Conservation (phyloP, 257 asterid species). For the Solanum tarapatanum region DNA sequence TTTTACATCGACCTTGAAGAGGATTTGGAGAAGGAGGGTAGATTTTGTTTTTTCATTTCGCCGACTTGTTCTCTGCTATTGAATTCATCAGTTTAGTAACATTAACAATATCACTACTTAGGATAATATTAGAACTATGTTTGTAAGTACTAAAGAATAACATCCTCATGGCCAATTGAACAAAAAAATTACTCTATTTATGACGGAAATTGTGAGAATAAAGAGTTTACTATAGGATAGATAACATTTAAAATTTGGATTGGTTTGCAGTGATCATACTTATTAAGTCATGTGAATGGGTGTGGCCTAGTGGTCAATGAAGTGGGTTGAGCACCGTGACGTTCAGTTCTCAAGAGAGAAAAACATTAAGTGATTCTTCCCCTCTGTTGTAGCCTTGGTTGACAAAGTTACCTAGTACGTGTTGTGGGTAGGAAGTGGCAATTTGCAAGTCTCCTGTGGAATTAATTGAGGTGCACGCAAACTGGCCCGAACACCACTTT, state of each 20-base stretch:
- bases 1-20: too few species aligned
- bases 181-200: not conserved
- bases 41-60: not conserved
- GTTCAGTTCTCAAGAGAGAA: not conserved
- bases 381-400: not conserved
- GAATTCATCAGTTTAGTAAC: not conserved
- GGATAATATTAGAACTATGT: not conserved
- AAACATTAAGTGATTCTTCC: not conserved
- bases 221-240: not conserved
- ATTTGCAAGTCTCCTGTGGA: not conserved
- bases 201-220: not conserved
- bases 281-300: not conserved
- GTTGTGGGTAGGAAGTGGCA: not conserved
- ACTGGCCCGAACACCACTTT: not conserved
- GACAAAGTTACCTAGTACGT: not conserved
- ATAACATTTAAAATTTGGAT: not conserved
- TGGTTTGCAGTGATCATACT: not conserved
- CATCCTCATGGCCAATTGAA: not conserved
- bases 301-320: not conserved
- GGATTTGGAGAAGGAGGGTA: too few species aligned
- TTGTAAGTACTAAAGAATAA: not conserved
- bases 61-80: not conserved
- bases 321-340: not conserved
- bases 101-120: not conserved
- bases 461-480: not conserved